Percentiles rank a stretch among this genome's conserved stretches.
phyloP scores from a whole-genome alignment of 176 grass and related monocot species.

The Otatea glauca region DNA sequence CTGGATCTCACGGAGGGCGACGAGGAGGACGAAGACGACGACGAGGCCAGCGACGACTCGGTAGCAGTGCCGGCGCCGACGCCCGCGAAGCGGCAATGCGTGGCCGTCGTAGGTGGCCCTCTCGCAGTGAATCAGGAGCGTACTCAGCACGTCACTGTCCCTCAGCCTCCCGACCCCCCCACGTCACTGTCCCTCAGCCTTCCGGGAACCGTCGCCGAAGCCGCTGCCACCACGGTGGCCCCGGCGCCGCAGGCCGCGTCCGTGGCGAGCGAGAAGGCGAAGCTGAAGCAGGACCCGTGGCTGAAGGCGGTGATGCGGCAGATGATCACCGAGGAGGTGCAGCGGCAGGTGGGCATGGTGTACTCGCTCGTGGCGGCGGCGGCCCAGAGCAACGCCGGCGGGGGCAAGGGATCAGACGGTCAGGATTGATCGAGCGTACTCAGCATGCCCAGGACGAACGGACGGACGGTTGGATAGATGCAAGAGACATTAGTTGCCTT shows the following conservation, averaged over 20 bases:
- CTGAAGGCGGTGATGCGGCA: slow-evolving; percentile 41
- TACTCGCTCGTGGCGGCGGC: slow-evolving; percentile 32
- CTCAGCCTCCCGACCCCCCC: slow-evolving; percentile 42
- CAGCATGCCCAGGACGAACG: not conserved
- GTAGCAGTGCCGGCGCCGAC: slow-evolving; percentile 1
- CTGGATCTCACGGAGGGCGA: slow-evolving; percentile 32
- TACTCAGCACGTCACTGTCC: no score
- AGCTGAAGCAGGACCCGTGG: slow-evolving; percentile 41
- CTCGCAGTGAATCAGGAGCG: not conserved
- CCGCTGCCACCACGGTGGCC: not conserved
- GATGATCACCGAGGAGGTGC: slow-evolving; percentile 84
- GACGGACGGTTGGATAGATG: not conserved
- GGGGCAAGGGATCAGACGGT: not conserved
- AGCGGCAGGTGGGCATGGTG: slow-evolving; percentile 48
- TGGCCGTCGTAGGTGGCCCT: not conserved
- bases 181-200: slow-evolving; percentile 73
- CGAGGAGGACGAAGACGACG: not conserved
- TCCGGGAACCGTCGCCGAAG: slow-evolving; percentile 24
- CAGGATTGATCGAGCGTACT: not conserved
- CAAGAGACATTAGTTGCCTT: not conserved
- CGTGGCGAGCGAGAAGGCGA: slow-evolving; percentile 24
- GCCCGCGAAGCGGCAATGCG: slow-evolving; percentile 38
- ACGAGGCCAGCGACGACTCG: slow-evolving; percentile 35
- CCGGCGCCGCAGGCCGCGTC: not conserved
- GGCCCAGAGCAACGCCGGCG: not conserved